These are phyloP conservation scores for Didymella lethalis DNA, from an alignment of 2,329 filamentous ascomycete genomes.

Conservation along the genomic window DNA sequence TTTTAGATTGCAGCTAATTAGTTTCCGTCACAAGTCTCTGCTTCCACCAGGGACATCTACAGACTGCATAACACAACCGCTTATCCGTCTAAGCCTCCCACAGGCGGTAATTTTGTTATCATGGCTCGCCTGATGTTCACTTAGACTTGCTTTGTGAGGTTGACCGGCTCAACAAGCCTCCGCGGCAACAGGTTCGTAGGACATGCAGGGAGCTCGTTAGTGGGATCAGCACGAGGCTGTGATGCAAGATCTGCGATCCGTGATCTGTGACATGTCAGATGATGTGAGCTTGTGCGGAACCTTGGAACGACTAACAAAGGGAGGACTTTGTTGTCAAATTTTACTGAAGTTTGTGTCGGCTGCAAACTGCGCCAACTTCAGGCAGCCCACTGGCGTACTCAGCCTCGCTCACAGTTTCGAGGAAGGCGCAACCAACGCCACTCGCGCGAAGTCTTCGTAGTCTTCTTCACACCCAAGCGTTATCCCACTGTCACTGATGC, in stretches of 20 bases:
- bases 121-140: constrained; percentile 16
- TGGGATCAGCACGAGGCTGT: constrained; percentile 9
- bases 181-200: constrained; percentile 2
- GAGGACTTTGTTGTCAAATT: background rate
- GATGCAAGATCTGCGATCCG: constrained; percentile 10
- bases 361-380: constrained; percentile 13
- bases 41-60: constrained; percentile 2
- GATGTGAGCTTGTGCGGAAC: background rate
- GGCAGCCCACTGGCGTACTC: constrained; percentile 5
- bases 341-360: background rate
- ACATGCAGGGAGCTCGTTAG: constrained; percentile 10
- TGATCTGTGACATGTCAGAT: constrained; percentile 3
- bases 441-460: no score
- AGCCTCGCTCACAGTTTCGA: background rate
- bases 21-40: constrained; percentile 12
- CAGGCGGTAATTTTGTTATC: constrained; percentile 2
- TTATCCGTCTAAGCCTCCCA: constrained; percentile 17
- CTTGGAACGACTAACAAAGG: background rate
- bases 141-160: constrained; percentile 12
- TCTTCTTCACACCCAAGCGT: background rate
- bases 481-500: background rate
- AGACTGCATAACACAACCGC: constrained; percentile 7
- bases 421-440: background rate
- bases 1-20: constrained; percentile 2
- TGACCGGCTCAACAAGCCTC: constrained; percentile 11